A percentile compares a stretch with the other conserved stretches of the same genome.
phyloP scores from a whole-genome alignment of 257 asterid genomes.

The Leptodermis oblonga region DNA sequence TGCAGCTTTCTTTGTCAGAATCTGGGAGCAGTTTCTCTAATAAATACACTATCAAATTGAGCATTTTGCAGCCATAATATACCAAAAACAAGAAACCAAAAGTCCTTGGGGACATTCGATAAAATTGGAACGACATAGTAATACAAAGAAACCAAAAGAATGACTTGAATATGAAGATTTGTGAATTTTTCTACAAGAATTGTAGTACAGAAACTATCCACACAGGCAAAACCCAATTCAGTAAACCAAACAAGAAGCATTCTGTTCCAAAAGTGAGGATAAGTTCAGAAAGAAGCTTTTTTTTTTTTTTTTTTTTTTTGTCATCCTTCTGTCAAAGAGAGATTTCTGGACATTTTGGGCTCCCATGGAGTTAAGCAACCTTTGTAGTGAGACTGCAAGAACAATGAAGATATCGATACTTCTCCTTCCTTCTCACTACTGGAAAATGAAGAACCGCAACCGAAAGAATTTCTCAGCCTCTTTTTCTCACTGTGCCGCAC shows the following conservation, averaged over 20 bases:
- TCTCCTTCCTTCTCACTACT: constrained; percentile 49
- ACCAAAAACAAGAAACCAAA: too few species aligned
- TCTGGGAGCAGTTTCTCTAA: background rate
- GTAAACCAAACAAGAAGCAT: constrained; percentile 11
- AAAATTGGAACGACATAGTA: too few species aligned
- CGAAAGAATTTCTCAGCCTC: constrained; percentile 45
- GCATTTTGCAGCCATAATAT: too few species aligned
- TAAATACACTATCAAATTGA: too few species aligned
- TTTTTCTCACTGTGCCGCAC: constrained; percentile 45
- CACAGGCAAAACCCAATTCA: too few species aligned
- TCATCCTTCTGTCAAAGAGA: constrained; percentile 36
- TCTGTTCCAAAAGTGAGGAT: background rate
- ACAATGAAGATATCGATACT: constrained; percentile 64
- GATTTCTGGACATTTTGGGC: constrained; percentile 37
- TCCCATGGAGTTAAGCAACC: constrained; percentile 64
- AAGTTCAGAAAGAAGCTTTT: background rate
- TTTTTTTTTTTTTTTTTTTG: too few species aligned
- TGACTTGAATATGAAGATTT: too few species aligned
- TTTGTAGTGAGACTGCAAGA: constrained; percentile 62
- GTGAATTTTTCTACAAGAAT: too few species aligned
- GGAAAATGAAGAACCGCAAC: constrained; percentile 57
- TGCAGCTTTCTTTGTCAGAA: background rate
- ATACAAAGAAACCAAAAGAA: too few species aligned
- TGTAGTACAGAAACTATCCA: too few species aligned
- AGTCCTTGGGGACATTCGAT: too few species aligned